Evolutionary conservation across 164 flowering plant genomes (phyloP), one percentile per base, ranked within the genome.

Genomic region (Chimonanthus praecox): DNA sequence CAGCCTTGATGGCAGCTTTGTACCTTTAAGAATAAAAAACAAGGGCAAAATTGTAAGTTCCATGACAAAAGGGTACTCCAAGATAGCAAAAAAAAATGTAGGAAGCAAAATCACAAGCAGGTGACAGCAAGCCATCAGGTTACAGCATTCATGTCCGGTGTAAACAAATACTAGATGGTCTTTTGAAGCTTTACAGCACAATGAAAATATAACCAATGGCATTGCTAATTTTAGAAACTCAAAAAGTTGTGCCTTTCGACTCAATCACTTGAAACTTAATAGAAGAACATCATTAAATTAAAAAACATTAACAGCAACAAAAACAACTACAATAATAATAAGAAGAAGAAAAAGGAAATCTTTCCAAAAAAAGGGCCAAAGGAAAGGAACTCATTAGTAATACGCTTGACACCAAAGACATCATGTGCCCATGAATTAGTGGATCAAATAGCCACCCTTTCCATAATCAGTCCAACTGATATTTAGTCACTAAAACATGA

Each of bases 1-100:
- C 98, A 45, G 97, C 97, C 80, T 84, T 90, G 76, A 94, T 79
- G 74, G 98, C 99, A 82, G 99, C 98, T 86, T 87, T 90, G 82
- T 90, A 96, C 98, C 99, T 95, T 73, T 67, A 78, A 86, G 73
- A 33, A 74, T 44, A 49, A 74, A 70, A 16, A 73, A 8, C 5
- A 71, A 49, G 67, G 33, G 58, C 13, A 73, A 58, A 67, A 44
- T n/a, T 72, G 33, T 62, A 54, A 47, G 58, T 50, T 65, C 64
- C 44, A 10, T 33, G 7, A 66, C 49, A 60, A 58, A 61, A 44
- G 44, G 16, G 16, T 62, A 4, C 67, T 13, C 58, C 48, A 69
- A 51, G 18, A 67, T 60, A 47, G 49, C 16, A 69, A 6, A 7
- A 16, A 44, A 47, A 47, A 45, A 10, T n/a, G 16, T 16, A 44